phyloP scores from a whole-genome alignment of 176 grass and related monocot genomes.

The Cenchrus purpureus region DNA sequence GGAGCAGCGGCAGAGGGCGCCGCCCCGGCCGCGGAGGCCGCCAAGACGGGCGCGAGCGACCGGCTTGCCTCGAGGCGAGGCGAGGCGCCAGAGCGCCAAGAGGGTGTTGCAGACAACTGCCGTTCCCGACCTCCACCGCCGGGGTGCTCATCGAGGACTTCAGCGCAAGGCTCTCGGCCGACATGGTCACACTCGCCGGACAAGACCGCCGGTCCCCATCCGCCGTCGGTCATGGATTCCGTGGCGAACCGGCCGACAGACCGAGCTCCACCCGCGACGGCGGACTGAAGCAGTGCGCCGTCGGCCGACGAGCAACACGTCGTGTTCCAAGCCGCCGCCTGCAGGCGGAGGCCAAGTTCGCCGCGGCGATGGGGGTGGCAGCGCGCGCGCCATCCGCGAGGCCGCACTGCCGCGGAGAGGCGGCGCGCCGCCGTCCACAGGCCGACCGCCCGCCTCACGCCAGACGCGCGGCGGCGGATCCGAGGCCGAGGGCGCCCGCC shows the following conservation, averaged over 20 bases:
- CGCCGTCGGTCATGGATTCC: constrained; percentile 25
- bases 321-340: constrained; percentile 22
- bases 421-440: no score
- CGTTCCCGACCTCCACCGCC: constrained; percentile 7
- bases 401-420: no score
- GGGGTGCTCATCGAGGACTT: constrained; percentile 33
- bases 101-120: constrained; percentile 35
- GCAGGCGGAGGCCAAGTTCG: constrained; percentile 37
- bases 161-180: constrained; percentile 36
- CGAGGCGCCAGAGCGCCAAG: no score
- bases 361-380: constrained; percentile 23
- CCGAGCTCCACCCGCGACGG: constrained; percentile 26
- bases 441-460: no score
- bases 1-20: no score
- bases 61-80: no score
- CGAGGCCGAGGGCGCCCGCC: no score
- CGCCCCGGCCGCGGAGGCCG: no score
- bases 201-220: no score
- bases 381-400: no score
- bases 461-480: no score
- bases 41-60: no score
- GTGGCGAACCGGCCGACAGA: constrained; percentile 34
- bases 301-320: constrained; percentile 28
- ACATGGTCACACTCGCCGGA: constrained; percentile 49
- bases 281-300: constrained; percentile 45